These are phyloP conservation scores for Apiospora marii DNA, from an alignment of 2,329 filamentous ascomycete genomes.

Conservation along the genomic window DNA sequence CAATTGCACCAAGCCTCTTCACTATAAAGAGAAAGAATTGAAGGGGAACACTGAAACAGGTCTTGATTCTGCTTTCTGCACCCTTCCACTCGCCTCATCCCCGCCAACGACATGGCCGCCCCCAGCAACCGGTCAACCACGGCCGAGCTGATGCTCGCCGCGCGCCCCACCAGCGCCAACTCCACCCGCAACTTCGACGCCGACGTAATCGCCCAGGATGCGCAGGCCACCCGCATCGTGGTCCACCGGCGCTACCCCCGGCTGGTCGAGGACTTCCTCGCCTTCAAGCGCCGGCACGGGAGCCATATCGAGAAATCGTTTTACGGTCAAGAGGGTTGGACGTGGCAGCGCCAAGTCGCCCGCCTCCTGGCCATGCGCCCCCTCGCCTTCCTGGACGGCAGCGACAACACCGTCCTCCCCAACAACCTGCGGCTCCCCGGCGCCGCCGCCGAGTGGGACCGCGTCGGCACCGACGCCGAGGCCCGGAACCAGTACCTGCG, in stretches of 20 bases:
- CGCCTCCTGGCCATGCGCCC: slow-evolving; percentile 39
- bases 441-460: slow-evolving; percentile 37
- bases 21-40: background rate
- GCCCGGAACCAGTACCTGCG: slow-evolving; percentile 28
- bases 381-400: slow-evolving; percentile 33
- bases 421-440: slow-evolving; percentile 24
- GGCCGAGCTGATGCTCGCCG: background rate
- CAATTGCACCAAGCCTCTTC: background rate
- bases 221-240: slow-evolving; percentile 37
- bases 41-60: background rate
- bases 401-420: slow-evolving; percentile 37
- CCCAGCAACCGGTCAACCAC: background rate
- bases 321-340: slow-evolving; percentile 29
- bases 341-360: slow-evolving; percentile 34
- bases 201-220: slow-evolving; percentile 33
- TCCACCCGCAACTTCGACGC: slow-evolving; percentile 31
- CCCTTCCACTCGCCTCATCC: background rate
- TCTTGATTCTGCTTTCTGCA: background rate
- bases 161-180: slow-evolving; percentile 16
- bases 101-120: background rate
- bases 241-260: slow-evolving; percentile 36
- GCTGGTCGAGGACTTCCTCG: slow-evolving; percentile 39
- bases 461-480: slow-evolving; percentile 37
- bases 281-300: slow-evolving; percentile 38
- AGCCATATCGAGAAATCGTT: slow-evolving; percentile 34